Evolutionary conservation across 208 protist species (phyloP).

Genomic region (Porcisia hertigi): DNA sequence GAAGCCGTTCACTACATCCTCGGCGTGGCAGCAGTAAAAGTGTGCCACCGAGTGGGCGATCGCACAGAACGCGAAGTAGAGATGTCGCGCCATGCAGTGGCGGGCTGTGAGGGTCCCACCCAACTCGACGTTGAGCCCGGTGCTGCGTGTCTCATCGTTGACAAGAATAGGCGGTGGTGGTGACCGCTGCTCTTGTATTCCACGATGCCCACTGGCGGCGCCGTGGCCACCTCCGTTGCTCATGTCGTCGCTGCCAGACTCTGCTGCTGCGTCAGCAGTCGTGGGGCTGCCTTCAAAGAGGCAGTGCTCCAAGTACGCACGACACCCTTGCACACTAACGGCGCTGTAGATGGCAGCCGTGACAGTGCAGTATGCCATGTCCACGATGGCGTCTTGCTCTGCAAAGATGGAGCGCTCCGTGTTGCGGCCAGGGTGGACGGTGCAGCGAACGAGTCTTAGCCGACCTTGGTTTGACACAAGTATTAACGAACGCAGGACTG

Average conservation of each 20-base stretch:
- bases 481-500: constrained; percentile 50
- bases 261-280: constrained; percentile 2
- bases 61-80: constrained; percentile 80
- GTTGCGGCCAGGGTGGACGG: constrained; percentile 33
- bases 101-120: constrained; percentile 62
- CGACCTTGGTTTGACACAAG: constrained; percentile 65
- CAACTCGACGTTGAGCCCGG: constrained; percentile 74
- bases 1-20: constrained; percentile 78
- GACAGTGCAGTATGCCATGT: constrained; percentile 54
- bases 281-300: constrained; percentile 30
- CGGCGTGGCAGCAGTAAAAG: constrained; percentile 66
- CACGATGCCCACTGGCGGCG: not conserved
- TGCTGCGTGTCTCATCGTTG: constrained; percentile 34
- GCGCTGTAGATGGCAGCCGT: constrained; percentile 49
- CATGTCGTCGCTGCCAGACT: not conserved
- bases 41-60: constrained; percentile 77
- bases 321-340: constrained; percentile 70
- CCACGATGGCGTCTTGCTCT: constrained; percentile 66
- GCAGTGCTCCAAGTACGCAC: constrained; percentile 49
- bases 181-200: not conserved
- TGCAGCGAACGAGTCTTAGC: constrained; percentile 40
- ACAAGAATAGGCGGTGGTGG: constrained; percentile 19
- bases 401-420: constrained; percentile 70
- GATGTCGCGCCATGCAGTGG: constrained; percentile 45
- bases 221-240: not conserved